Percentiles rank a stretch among this genome's conserved stretches.
phyloP scores from a whole-genome alignment of 345 rosid genomes.

The Salix suchowensis region DNA sequence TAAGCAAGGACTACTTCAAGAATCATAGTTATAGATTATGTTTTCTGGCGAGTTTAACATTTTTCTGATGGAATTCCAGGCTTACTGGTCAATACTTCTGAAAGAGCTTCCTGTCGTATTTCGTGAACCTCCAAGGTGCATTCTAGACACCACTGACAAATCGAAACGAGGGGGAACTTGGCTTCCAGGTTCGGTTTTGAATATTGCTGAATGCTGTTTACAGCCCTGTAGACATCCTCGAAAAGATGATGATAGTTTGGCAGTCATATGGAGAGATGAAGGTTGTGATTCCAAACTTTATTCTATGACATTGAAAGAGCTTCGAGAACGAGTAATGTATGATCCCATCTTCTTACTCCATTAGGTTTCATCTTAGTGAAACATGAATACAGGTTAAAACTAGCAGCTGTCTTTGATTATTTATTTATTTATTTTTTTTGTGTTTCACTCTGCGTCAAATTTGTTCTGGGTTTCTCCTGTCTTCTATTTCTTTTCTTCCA shows the following conservation, averaged over 20 bases:
- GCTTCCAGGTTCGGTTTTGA: constrained; percentile 71
- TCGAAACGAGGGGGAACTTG: constrained; percentile 59
- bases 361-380: not conserved
- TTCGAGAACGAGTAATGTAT: constrained; percentile 80
- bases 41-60: constrained; percentile 11
- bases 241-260: constrained; percentile 54
- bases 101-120: constrained; percentile 64
- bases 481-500: too few relatives aligned
- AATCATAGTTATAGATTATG: not conserved
- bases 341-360: constrained; percentile 12
- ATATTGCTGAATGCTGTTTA: constrained; percentile 80
- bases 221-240: constrained; percentile 46
- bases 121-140: constrained; percentile 54
- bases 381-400: not conserved
- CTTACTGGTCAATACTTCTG: constrained; percentile 59
- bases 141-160: constrained; percentile 51
- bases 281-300: constrained; percentile 46
- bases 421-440: too few relatives aligned
- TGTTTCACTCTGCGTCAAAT: too few relatives aligned
- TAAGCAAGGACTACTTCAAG: constrained; percentile 13
- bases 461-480: too few relatives aligned
- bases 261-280: constrained; percentile 81
- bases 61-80: constrained; percentile 35
- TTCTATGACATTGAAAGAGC: constrained; percentile 52
- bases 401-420: too few relatives aligned